phyloP scores from a whole-genome alignment of 1,284 basidiomycete species.

The Ceraceosorus guamensis region DNA sequence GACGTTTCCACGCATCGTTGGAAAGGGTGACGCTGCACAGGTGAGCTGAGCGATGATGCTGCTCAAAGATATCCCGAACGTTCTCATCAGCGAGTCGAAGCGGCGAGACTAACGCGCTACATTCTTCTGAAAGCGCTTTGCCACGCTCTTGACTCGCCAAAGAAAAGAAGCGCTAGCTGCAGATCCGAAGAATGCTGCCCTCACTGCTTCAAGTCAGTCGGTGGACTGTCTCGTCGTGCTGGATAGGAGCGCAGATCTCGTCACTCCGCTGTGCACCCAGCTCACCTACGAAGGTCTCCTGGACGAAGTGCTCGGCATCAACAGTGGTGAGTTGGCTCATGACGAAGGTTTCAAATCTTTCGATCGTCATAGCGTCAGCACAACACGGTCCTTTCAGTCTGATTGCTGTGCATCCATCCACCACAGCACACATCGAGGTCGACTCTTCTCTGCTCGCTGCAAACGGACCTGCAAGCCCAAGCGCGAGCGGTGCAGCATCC shows the following conservation, averaged over 20 bases:
- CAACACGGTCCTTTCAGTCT: no score
- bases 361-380: background rate
- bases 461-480: constrained; percentile 17
- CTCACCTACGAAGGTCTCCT: constrained; percentile 93
- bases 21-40: constrained; percentile 83
- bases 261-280: constrained; percentile 90
- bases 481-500: constrained; percentile 3
- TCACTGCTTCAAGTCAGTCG: constrained; percentile 34
- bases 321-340: constrained; percentile 61
- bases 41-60: constrained; percentile 52
- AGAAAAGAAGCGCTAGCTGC: constrained; percentile 50
- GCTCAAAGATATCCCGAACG: no score
- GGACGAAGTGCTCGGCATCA: constrained; percentile 84
- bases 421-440: constrained; percentile 76
- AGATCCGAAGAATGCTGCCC: constrained; percentile 35
- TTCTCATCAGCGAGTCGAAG: background rate
- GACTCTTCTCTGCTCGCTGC: constrained; percentile 65
- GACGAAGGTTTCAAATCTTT: background rate
- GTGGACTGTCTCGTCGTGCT: constrained; percentile 83
- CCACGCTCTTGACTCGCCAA: constrained; percentile 64
- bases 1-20: constrained; percentile 81
- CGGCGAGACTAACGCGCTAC: background rate
- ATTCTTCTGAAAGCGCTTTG: constrained; percentile 60
- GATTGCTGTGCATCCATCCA: background rate
- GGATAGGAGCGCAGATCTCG: constrained; percentile 88